phyloP scores from a whole-genome alignment of 2,329 filamentous ascomycete species.

The Aspergillus tanneri region DNA sequence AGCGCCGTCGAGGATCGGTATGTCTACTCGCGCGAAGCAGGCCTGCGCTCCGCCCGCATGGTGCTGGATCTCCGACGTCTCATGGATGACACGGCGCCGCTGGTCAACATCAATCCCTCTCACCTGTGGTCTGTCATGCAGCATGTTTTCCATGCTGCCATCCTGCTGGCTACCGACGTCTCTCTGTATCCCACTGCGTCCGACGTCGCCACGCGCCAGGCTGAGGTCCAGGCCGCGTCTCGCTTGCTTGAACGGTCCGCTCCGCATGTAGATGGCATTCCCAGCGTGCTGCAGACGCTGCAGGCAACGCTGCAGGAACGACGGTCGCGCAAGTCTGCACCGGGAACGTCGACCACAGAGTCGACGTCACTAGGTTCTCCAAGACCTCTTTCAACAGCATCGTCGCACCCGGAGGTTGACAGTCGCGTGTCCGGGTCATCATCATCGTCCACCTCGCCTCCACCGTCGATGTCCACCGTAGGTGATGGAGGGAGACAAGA shows the following conservation, averaged over 20 bases:
- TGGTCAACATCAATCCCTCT: constrained; percentile 16
- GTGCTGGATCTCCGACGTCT: constrained; percentile 6
- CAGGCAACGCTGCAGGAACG: constrained; percentile 6
- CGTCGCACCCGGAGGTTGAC: too few relatives aligned
- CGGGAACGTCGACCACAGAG: too few relatives aligned
- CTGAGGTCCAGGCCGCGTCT: constrained; percentile 6
- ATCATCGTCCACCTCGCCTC: too few relatives aligned
- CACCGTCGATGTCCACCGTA: too few relatives aligned
- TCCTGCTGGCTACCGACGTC: constrained; percentile 25
- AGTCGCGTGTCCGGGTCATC: too few relatives aligned
- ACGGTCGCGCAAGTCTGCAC: neutral
- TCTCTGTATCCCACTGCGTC: constrained; percentile 21
- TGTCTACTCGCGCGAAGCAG: neutral
- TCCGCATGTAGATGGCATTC: too few relatives aligned
- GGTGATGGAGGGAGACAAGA: too few relatives aligned
- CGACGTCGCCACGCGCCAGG: constrained; percentile 16
- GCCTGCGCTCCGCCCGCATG: constrained; percentile 4
- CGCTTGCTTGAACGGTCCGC: constrained; percentile 8
- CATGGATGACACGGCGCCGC: constrained; percentile 2
- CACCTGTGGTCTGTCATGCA: constrained; percentile 24
- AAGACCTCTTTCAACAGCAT: too few relatives aligned
- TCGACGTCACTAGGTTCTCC: too few relatives aligned
- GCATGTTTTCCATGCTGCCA: constrained; percentile 24
- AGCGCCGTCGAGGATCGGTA: constrained; percentile 14
- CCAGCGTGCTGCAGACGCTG: constrained; percentile 4